Base-by-base conservation (phyloP, 768 basidiomycete genomes). In the Mycena rebaudengoi region DNA sequence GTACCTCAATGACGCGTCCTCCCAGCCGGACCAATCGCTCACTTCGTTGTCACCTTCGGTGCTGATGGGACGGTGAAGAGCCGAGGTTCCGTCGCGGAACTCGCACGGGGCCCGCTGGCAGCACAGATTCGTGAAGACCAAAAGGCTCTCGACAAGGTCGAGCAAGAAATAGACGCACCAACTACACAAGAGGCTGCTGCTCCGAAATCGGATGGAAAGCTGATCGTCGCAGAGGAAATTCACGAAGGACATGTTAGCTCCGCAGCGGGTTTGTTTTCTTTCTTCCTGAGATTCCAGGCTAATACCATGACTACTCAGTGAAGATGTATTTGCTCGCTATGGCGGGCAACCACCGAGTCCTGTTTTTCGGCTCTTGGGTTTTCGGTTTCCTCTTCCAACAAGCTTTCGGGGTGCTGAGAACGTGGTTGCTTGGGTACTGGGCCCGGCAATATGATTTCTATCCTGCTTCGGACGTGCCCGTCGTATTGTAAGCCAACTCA, bases 221-320 rank as follows among this genome's bases (percentile, higher is more conserved):
- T 91, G 7, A 83, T 90, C 40, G 71, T 88, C 11, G 83, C 82
- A 0, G 90, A 91, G 70, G 90, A 91, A 68, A 80, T 89, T 35
- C 79, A 78, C 3, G 78, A 82, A 46, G 88, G 89, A 0, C 84
- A 83, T 62, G 82, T 90, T 26, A 82, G 83, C 30, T 85, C 83
- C 82, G 18, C 7, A 5, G 40, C 55, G 23, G 18, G 55, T 57
- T 10, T 16, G 55, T 35, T 25, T 50, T 39, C 18, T 32, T 16
- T 41, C 2, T 6, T 25, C 11, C 52, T 48, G 59, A 60, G 35
- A 50, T 60, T 12, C 20, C 7, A 1, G 25, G 18, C 28, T 4
- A 25, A 33, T 25, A 5, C 3, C 21, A 7, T 37, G 16, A 5
- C 25, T 13, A 1, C 0, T 7, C 13, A 14, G 20, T 21, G 7